Percentiles rank a stretch among this genome's conserved stretches.
Conservation (phyloP, 768 basidiomycete species). For the Amanita muscaria region DNA sequence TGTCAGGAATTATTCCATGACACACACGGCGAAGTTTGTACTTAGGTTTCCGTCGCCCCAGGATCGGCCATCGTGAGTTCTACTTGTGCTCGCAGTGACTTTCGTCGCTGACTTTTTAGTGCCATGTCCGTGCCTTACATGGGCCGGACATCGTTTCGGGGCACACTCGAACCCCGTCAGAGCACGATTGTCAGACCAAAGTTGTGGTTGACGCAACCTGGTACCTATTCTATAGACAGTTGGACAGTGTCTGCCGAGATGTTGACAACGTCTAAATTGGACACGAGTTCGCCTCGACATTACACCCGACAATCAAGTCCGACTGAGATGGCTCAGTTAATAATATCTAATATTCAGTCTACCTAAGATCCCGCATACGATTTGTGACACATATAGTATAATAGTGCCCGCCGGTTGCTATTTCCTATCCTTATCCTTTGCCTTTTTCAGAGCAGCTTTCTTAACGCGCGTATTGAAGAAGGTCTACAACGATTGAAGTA, state of each 20-base stretch:
- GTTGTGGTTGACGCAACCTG: constrained; percentile 56
- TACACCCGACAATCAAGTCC: constrained; percentile 26
- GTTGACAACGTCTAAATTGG: background rate
- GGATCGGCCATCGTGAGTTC: constrained; percentile 1
- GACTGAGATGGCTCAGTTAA: constrained; percentile 22
- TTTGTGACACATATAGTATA: constrained; percentile 10
- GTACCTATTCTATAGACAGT: constrained; percentile 51
- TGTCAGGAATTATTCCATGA: constrained; percentile 66
- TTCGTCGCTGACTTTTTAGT: background rate
- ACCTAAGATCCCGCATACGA: too few relatives aligned
- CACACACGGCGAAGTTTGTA: constrained; percentile 26
- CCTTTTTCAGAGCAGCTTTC: constrained; percentile 48
- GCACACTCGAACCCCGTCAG: constrained; percentile 43
- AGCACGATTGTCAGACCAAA: constrained; percentile 35
- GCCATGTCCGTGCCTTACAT: constrained; percentile 44
- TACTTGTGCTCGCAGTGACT: background rate
- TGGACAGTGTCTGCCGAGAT: constrained; percentile 56
- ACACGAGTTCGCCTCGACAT: constrained; percentile 19
- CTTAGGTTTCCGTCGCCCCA: constrained; percentile 22
- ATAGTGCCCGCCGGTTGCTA: constrained; percentile 6
- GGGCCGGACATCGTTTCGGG: constrained; percentile 62
- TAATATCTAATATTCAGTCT: constrained; percentile 21
- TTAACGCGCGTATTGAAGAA: constrained; percentile 71
- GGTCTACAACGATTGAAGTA: constrained; percentile 35
- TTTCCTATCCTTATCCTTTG: constrained; percentile 28